Conservation (phyloP, 176 grass and related monocot genomes). For the Musa itinerans region DNA sequence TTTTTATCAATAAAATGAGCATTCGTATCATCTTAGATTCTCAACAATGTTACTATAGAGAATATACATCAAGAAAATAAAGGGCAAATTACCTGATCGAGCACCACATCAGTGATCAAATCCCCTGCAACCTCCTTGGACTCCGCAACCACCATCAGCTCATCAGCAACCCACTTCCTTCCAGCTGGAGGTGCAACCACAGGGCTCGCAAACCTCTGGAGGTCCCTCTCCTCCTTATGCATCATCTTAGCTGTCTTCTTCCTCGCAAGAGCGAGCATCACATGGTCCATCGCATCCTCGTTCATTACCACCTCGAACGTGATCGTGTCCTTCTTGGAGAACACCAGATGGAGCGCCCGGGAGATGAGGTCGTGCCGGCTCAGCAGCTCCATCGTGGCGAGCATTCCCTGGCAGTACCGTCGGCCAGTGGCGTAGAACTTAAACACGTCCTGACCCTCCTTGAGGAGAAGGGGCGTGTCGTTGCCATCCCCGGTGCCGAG, state of each 20-base stretch:
- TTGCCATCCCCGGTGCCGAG: conserved; percentile 75
- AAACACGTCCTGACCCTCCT: conserved; percentile 88
- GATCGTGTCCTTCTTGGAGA: conserved; percentile 71
- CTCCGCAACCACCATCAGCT: conserved; percentile 63
- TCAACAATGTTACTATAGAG: background rate
- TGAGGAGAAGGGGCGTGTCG: conserved; percentile 76
- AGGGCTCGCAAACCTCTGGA: conserved; percentile 57
- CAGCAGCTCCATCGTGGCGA: conserved; percentile 92
- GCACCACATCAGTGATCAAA: conserved; percentile 71
- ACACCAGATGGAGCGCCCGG: conserved; percentile 43
- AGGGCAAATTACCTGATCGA: conserved; percentile 59
- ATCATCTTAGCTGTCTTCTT: conserved; percentile 75
- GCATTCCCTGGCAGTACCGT: conserved; percentile 83
- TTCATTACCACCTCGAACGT: conserved; percentile 93
- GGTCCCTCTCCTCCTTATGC: conserved; percentile 87
- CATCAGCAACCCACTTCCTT: conserved; percentile 77
- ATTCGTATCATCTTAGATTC: too few species aligned
- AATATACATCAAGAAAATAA: background rate
- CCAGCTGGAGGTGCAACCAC: conserved; percentile 36
- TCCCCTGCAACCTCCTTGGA: conserved; percentile 91
- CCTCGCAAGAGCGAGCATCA: conserved; percentile 58
- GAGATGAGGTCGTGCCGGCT: conserved; percentile 74
- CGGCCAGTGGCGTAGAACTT: conserved; percentile 93
- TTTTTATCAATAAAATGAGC: background rate
- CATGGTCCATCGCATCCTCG: conserved; percentile 87